Base-by-base conservation (phyloP, 2,329 filamentous ascomycete species). In the Aspergillus neotritici region DNA sequence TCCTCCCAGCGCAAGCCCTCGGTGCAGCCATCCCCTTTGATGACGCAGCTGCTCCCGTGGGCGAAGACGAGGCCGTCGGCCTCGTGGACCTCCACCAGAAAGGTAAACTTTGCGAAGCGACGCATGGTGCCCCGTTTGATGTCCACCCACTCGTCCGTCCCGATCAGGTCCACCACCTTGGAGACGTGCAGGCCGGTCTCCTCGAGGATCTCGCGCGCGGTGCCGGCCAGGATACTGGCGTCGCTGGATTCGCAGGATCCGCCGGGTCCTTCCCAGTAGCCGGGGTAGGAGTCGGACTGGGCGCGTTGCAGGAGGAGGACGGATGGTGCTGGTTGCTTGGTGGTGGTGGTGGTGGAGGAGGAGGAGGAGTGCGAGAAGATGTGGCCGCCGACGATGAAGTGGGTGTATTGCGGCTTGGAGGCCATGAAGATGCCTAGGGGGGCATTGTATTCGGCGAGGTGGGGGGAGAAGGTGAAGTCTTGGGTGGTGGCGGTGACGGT, bases 211-310 rank as follows among this genome's bases (percentile, higher is more conserved):
- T 78, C 75, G 6, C 75, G 67, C 8, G 64, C 74, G 2, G 71
- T 69, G 1, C 68, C 69, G 39, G 74, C 69, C 1, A 78, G 56
- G 29, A 79, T 61, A 0, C 69, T 75, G 11, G 61, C 53, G 45
- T 79, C 75, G 0, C 57, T 58, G 1, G 44, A 37, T 31, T 78
- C 75, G 21, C 65, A 64, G 10, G 67, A 68, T 3, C 76, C 76
- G 5, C 76, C 75, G 3, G 76, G 75, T 1, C 73, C 63, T 50
- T 79, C 76, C 75, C 75, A 74, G 45, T 54, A 57, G 5, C 60
- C 57, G 1, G 65, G 63, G 45, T 62, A 65, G 2, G 61, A 57
- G 46, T 75, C 70, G n/a, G 54, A 54, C 1, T 53, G 37, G 21
- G 69, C 56, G 42, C 71, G 68, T 40, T 71, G 71, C n/a, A 75